Evolutionary conservation across 2,329 filamentous ascomycete species (phyloP), one percentile per base, ranked within the genome.

Genomic region (Dissoconium aciculare): DNA sequence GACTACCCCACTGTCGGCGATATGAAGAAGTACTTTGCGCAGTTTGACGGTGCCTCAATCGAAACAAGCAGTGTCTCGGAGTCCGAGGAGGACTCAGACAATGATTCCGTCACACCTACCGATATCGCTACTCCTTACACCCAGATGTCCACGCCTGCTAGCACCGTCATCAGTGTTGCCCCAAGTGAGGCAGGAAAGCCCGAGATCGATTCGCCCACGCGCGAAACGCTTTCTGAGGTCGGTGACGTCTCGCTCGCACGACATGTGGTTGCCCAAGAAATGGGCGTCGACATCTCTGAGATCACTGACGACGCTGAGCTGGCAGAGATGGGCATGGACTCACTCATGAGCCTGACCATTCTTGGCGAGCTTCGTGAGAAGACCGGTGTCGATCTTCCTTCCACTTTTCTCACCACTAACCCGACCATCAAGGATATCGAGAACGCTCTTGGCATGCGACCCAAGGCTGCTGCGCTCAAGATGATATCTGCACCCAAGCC

Each of bases 401-500:
- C 59, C 4, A 63, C 60, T 38, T 68, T 78, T 34, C 62, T 79
- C 30, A 62, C 67, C 10, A 62, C 66, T 41, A 74, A 75, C 47
- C 62, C 67, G 6, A 71, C 69, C 3, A 68, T 78, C 28, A 67
- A 71, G 42, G 70, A 75, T 38, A 71, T 78, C 34, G 74, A 78
- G 51, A 67, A 66, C 33, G 66, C 67, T 19, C 66, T 80, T 3
- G 74, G 71, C 32, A 64, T 65, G 61, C 58, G 60, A 34, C 55
- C 59, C 17, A 55, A 55, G 47, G 43, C 52, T 19, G 39, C 40
- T 33, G 33, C 45, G 19, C 31, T 44, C 21, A 43, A 43, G 11
- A 39, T 43, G 26, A 53, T 55, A 36, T 40, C 36, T 26, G 33
- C 37, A 25, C 38, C 48, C 16, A 24, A 33, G 17, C 28, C 30